Percentiles rank a stretch among this genome's conserved stretches.
phyloP scores from a whole-genome alignment of 202 grass and related monocot genomes.

The Zizania palustris region DNA sequence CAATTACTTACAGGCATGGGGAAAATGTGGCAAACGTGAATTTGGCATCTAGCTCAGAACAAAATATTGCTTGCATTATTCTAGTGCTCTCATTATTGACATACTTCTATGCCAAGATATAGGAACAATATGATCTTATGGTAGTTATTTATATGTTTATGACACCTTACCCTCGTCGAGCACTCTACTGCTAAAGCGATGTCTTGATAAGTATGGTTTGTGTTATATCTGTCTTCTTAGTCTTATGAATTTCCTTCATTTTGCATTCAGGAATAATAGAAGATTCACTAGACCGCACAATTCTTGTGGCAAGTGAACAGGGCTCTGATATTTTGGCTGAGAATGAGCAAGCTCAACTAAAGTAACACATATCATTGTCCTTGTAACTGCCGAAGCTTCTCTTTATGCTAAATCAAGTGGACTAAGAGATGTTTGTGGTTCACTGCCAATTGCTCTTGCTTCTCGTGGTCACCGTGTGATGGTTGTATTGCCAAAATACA shows the following conservation, averaged over 20 bases:
- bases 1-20: conserved; percentile 8
- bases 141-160: conserved; percentile 1
- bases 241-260: conserved; percentile 12
- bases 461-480: conserved; percentile 90
- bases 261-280: conserved; percentile 38
- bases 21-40: background rate
- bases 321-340: conserved; percentile 29
- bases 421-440: conserved; percentile 94
- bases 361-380: conserved; percentile 66
- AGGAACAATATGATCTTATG: background rate
- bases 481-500: conserved; percentile 90
- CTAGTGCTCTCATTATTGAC: background rate
- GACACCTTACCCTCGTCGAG: no score
- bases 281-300: conserved; percentile 2
- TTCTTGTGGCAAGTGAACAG: conserved; percentile 46
- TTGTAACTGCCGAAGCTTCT: conserved; percentile 84
- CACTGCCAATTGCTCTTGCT: conserved; percentile 85
- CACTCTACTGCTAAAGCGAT: no score
- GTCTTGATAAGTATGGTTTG: no score
- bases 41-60: conserved; percentile 35
- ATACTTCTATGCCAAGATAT: conserved; percentile 12
- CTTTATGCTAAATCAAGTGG: conserved; percentile 96
- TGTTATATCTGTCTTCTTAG: background rate
- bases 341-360: conserved; percentile 47
- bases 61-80: conserved; percentile 27